Conservation (phyloP, 129 eudicot genomes). For the Saposhnikovia divaricata region DNA sequence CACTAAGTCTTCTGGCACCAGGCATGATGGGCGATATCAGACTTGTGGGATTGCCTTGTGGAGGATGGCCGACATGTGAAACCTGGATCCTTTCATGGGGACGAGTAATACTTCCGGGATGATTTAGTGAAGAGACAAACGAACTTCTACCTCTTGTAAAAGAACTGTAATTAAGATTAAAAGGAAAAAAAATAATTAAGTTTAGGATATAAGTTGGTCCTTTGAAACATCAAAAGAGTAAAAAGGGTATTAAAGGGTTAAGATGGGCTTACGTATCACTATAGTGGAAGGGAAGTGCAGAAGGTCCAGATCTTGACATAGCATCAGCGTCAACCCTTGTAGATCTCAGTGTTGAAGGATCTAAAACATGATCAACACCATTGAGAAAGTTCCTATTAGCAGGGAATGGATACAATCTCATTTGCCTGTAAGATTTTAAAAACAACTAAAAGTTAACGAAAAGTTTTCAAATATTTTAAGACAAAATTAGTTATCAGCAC, state of each 20-base stretch:
- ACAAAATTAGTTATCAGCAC: not conserved
- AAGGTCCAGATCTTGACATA: conserved; percentile 3
- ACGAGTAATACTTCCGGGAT: conserved; percentile 16
- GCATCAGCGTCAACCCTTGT: too few relatives aligned
- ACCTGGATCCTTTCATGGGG: conserved; percentile 27
- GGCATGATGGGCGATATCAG: conserved; percentile 19
- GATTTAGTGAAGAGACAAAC: conserved; percentile 3
- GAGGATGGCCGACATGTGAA: conserved; percentile 30
- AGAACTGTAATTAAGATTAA: conserved; percentile 3
- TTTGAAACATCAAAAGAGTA: not conserved
- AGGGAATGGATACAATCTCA: conserved; percentile 23
- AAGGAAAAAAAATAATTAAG: not conserved
- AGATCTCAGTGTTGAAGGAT: conserved; percentile 20
- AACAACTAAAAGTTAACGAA: conserved; percentile 20
- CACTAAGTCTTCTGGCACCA: conserved; percentile 32
- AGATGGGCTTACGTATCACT: conserved; percentile 27
- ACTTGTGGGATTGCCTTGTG: conserved; percentile 24
- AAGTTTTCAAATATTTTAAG: not conserved
- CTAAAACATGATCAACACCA: conserved; percentile 21
- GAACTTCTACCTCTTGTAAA: conserved; percentile 20
- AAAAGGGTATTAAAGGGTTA: not conserved
- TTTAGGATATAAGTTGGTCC: not conserved
- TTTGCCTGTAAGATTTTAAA: conserved; percentile 36
- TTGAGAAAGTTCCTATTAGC: conserved; percentile 23
- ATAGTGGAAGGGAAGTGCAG: conserved; percentile 26